phyloP scores from a whole-genome alignment of 2,329 filamentous ascomycete species.

The Lasiodiplodia gonubiensis region DNA sequence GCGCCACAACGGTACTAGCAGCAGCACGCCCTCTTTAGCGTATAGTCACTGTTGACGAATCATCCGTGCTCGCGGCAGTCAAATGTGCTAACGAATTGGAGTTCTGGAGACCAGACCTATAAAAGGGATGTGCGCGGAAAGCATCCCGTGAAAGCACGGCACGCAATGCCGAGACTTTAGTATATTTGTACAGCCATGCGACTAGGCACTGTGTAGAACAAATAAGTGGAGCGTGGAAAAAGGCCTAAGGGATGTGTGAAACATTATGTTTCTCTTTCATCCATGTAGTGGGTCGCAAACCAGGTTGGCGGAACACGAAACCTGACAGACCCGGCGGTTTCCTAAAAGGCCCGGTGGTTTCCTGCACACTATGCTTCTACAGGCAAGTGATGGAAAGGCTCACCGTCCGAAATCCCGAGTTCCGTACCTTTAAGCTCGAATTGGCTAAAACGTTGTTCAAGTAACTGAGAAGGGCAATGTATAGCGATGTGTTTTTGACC shows the following conservation, averaged over 20 bases:
- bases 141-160: too few relatives aligned
- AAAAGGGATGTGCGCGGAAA: too few relatives aligned
- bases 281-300: background rate
- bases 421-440: background rate
- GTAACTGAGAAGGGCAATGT: background rate
- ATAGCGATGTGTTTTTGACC: background rate
- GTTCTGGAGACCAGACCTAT: too few relatives aligned
- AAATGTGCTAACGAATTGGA: too few relatives aligned
- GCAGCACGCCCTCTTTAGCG: too few relatives aligned
- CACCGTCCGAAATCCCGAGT: background rate
- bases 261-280: slow-evolving; percentile 2
- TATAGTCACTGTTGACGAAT: too few relatives aligned
- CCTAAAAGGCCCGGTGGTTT: background rate
- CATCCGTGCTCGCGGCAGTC: too few relatives aligned
- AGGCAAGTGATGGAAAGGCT: background rate
- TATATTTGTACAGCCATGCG: too few relatives aligned
- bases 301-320: background rate
- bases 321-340: background rate
- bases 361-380: background rate
- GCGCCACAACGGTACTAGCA: too few relatives aligned
- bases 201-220: too few relatives aligned
- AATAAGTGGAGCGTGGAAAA: too few relatives aligned
- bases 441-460: background rate
- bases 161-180: too few relatives aligned
- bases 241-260: background rate